phyloP scores from a whole-genome alignment of 352 stramenopile genomes.

The Pythium oligandrum region DNA sequence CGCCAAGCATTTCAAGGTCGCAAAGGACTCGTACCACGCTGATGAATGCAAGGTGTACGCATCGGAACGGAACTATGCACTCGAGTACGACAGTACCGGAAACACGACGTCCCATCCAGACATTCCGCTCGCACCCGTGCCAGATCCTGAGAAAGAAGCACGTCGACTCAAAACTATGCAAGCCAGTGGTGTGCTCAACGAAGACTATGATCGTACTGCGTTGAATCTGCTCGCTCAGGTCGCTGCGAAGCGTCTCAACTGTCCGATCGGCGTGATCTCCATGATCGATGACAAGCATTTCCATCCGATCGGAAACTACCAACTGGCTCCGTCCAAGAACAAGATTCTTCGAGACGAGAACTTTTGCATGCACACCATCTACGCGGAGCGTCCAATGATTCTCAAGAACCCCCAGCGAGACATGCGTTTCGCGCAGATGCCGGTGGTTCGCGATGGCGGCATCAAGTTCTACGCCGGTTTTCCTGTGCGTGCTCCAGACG shows the following conservation, averaged over 20 bases:
- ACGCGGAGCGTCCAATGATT: conserved; percentile 55
- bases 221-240: conserved; percentile 52
- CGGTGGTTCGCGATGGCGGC: conserved; percentile 31
- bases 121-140: conserved; percentile 42
- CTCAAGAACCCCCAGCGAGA: conserved; percentile 61
- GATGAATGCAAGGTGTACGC: conserved; percentile 23
- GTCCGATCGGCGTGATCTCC: conserved; percentile 55
- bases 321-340: conserved; percentile 23
- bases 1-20: conserved; percentile 22
- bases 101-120: conserved; percentile 27
- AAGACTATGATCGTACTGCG: conserved; percentile 38
- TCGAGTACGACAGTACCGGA: conserved; percentile 28
- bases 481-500: conserved; percentile 39
- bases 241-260: conserved; percentile 48
- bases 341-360: conserved; percentile 41
- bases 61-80: conserved; percentile 40
- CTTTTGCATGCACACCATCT: conserved; percentile 54
- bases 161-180: conserved; percentile 38
- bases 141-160: conserved; percentile 30
- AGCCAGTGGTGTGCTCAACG: conserved; percentile 32
- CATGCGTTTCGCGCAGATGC: conserved; percentile 58
- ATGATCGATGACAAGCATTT: conserved; percentile 49
- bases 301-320: conserved; percentile 44
- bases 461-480: conserved; percentile 70
- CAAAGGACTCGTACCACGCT: conserved; percentile 18